These are phyloP conservation scores for Bromus sterilis DNA, from an alignment of 176 grass and related monocot genomes.

Conservation along the genomic window DNA sequence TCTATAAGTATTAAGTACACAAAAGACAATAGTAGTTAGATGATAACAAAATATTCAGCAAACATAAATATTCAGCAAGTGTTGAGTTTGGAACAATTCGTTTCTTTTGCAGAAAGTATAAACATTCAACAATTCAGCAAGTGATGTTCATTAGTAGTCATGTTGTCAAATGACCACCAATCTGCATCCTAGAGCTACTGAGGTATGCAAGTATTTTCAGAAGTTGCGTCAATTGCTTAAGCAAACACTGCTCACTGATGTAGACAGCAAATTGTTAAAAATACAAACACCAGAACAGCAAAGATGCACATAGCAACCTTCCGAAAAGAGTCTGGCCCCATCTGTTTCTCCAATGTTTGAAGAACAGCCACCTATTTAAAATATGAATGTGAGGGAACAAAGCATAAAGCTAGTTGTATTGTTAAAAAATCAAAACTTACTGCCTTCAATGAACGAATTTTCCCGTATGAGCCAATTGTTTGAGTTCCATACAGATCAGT, in stretches of 20 bases:
- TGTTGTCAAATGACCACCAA: neutral
- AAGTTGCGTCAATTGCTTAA: neutral
- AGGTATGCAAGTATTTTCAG: conserved; percentile 6
- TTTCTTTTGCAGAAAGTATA: conserved; percentile 4
- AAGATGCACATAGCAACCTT: conserved; percentile 52
- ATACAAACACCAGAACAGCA: neutral
- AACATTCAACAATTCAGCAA: conserved; percentile 4
- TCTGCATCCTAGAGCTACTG: neutral
- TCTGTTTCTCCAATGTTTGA: conserved; percentile 99
- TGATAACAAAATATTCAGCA: neutral
- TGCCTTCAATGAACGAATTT: conserved; percentile 92
- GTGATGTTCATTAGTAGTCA: neutral
- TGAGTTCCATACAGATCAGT: conserved; percentile 94
- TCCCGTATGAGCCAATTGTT: conserved; percentile 84
- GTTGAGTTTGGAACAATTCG: too few species aligned
- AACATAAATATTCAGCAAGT: neutral
- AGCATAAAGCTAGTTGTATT: conserved; percentile 5
- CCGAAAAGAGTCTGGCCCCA: conserved; percentile 86
- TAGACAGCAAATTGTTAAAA: conserved; percentile 7
- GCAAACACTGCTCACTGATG: conserved; percentile 13
- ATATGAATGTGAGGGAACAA: conserved; percentile 20
- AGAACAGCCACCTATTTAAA: conserved; percentile 76
- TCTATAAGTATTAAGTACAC: neutral
- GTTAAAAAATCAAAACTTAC: conserved; percentile 47
- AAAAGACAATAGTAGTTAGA: neutral